phyloP scores from a whole-genome alignment of 257 asterid genomes.

The Agastache rugosa region DNA sequence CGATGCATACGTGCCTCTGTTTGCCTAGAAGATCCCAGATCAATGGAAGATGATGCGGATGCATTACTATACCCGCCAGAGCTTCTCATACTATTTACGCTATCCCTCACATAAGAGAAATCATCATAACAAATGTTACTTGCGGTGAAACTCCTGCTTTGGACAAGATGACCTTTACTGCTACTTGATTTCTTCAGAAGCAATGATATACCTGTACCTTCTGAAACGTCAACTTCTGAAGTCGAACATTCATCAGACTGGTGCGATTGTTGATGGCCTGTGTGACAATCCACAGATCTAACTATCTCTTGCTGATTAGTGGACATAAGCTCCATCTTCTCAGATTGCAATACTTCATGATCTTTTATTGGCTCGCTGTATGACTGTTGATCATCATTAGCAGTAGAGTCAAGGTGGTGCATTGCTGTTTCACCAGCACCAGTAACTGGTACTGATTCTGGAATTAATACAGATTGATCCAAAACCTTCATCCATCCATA shows the following conservation, averaged over 20 bases:
- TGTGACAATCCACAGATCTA: slow-evolving; percentile 42
- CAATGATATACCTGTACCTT: slow-evolving; percentile 78
- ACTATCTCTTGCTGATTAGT: slow-evolving; percentile 37
- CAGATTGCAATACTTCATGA: slow-evolving; percentile 37
- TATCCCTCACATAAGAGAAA: slow-evolving; percentile 74
- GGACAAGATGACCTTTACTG: slow-evolving; percentile 63
- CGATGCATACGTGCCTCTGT: slow-evolving; percentile 60
- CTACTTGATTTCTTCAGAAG: slow-evolving; percentile 70
- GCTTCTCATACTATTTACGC: slow-evolving; percentile 77
- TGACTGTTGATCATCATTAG: slow-evolving; percentile 38
- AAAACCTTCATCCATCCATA: slow-evolving; percentile 41
- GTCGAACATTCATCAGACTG: slow-evolving; percentile 36
- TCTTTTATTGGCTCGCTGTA: slow-evolving; percentile 40
- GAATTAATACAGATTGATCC: slow-evolving; percentile 42
- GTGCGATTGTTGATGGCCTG: slow-evolving; percentile 36
- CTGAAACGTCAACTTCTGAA: slow-evolving; percentile 55
- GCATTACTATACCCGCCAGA: slow-evolving; percentile 74
- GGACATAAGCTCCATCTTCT: slow-evolving; percentile 40
- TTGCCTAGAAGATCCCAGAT: slow-evolving; percentile 70
- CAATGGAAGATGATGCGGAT: slow-evolving; percentile 83
- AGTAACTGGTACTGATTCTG: slow-evolving; percentile 45
- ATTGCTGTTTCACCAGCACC: slow-evolving; percentile 42
- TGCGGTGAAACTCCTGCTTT: slow-evolving; percentile 79
- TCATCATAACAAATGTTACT: slow-evolving; percentile 76
- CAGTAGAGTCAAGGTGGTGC: slow-evolving; percentile 38